Percentiles rank a stretch among this genome's conserved stretches.
Conservation (phyloP, 2,329 filamentous ascomycete species). For the Alternaria ethzedia region DNA sequence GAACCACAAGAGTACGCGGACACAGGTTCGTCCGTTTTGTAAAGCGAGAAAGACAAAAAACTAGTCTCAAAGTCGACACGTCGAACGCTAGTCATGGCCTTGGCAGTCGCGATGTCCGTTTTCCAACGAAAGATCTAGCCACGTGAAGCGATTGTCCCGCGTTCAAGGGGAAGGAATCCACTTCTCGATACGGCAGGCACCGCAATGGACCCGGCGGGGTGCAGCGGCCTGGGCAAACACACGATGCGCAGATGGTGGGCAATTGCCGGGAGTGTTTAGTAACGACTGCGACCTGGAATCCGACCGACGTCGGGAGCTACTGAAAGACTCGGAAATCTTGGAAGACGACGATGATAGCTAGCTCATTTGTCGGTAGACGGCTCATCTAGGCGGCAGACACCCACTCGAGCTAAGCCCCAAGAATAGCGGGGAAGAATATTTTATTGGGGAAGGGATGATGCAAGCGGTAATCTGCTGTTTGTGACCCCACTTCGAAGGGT, state of each 20-base stretch:
- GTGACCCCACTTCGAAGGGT: background rate
- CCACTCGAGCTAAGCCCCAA: background rate
- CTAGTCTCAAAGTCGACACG: slow-evolving; percentile 1
- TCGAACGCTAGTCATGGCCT: slow-evolving; percentile 8
- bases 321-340: background rate
- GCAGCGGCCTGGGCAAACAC: background rate
- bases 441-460: background rate
- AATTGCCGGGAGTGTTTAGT: background rate
- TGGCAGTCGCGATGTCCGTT: background rate
- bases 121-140: background rate
- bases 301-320: background rate
- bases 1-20: background rate
- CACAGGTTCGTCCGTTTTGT: background rate
- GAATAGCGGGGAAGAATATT: background rate
- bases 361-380: background rate
- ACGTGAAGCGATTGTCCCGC: background rate
- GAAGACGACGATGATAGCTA: background rate
- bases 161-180: background rate
- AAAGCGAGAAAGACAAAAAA: background rate
- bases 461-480: background rate
- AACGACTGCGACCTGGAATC: background rate
- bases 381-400: background rate
- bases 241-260: background rate
- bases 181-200: background rate
- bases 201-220: background rate